phyloP scores from a whole-genome alignment of 1,284 basidiomycete genomes.

The Malassezia cuniculi region DNA sequence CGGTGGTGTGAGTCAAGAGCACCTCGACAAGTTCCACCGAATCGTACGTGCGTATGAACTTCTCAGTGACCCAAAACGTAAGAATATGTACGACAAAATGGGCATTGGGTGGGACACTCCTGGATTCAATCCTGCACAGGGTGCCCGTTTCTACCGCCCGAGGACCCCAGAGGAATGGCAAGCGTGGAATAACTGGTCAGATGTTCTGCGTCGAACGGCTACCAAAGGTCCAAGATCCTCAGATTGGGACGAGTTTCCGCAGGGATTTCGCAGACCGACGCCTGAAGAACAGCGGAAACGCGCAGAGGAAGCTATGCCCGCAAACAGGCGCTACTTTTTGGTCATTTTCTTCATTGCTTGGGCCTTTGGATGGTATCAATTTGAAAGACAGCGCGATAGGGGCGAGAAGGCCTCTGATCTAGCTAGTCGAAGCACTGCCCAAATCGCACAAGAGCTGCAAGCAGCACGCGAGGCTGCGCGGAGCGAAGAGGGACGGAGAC shows the following conservation, averaged over 20 bases:
- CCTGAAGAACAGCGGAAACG: constrained; percentile 4
- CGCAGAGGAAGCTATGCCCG: constrained; percentile 1
- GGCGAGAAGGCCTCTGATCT: background rate
- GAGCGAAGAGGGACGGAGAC: constrained; percentile 4
- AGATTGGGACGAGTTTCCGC: constrained; percentile 1
- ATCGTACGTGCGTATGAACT: constrained; percentile 13
- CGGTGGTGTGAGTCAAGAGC: no score
- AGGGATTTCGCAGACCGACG: background rate
- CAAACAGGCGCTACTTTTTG: constrained; percentile 4
- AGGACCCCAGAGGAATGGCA: constrained; percentile 5
- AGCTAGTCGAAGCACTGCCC: background rate
- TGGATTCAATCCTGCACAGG: background rate
- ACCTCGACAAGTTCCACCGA: constrained; percentile 6
- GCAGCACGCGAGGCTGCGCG: constrained; percentile 6
- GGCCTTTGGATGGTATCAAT: constrained; percentile 5
- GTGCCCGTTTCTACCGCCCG: background rate
- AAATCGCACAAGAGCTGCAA: constrained; percentile 6
- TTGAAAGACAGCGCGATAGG: background rate
- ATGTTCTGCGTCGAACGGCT: constrained; percentile 2
- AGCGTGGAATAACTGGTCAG: constrained; percentile 13
- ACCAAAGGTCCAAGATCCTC: background rate
- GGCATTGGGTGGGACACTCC: constrained; percentile 7
- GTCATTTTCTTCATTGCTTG: constrained; percentile 2
- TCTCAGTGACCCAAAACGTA: constrained; percentile 1
- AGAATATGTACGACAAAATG: constrained; percentile 7